phyloP scores from a whole-genome alignment of 2,329 filamentous ascomycete species.

The Trichoderma atrobrunneum region DNA sequence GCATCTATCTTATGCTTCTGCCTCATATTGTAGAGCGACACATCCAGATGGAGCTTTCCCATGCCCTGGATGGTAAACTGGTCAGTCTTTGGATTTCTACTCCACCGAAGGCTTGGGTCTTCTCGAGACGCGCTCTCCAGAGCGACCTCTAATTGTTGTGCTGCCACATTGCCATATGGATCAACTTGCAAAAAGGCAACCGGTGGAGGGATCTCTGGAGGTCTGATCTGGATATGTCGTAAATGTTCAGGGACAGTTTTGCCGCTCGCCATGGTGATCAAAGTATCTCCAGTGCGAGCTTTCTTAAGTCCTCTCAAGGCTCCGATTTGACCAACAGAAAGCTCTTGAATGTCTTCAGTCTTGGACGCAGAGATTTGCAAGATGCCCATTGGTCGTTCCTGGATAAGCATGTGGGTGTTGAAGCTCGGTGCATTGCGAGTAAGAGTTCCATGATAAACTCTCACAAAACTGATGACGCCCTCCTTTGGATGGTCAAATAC shows the following conservation, averaged over 20 bases:
- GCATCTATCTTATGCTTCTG: constrained; percentile 86
- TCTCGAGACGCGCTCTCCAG: constrained; percentile 79
- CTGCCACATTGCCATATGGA: constrained; percentile 70
- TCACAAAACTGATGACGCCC: constrained; percentile 85
- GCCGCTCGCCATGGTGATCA: constrained; percentile 67
- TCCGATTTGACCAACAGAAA: constrained; percentile 86
- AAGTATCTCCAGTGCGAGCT: constrained; percentile 89
- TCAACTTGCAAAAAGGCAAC: constrained; percentile 97
- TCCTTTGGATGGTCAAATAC: constrained; percentile 84
- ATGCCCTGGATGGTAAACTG: constrained; percentile 93
- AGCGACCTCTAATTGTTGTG: constrained; percentile 74
- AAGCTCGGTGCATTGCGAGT: constrained; percentile 72
- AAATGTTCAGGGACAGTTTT: constrained; percentile 66
- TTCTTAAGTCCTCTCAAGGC: constrained; percentile 87
- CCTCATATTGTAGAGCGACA: constrained; percentile 82
- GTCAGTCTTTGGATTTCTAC: constrained; percentile 81
- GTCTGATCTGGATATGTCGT: constrained; percentile 75
- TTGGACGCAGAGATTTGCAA: constrained; percentile 88
- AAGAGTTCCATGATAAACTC: constrained; percentile 83
- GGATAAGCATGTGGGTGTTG: constrained; percentile 80
- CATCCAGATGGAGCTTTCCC: constrained; percentile 93
- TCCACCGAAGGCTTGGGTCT: constrained; percentile 87
- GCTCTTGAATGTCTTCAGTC: constrained; percentile 76
- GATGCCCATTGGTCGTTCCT: constrained; percentile 76
- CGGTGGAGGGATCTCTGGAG: constrained; percentile 85